phyloP scores from a whole-genome alignment of 345 rosid genomes.

The Syzygium jambos region DNA sequence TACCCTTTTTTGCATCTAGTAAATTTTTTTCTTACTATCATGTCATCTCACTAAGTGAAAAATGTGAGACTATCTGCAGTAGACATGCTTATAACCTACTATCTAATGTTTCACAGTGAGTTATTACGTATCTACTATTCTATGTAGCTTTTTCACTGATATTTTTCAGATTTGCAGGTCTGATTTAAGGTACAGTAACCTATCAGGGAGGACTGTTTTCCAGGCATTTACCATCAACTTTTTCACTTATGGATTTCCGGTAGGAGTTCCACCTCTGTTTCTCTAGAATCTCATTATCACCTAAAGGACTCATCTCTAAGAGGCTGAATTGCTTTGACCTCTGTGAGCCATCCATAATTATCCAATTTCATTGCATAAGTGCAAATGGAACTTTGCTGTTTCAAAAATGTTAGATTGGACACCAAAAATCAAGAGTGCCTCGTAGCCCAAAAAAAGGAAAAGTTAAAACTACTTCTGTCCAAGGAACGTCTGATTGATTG shows the following conservation, averaged over 20 bases:
- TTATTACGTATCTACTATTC: neutral
- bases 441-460: neutral
- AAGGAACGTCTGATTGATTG: neutral
- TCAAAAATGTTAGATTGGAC: neutral
- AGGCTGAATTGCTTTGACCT: neutral
- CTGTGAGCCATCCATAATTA: neutral
- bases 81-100: neutral
- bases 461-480: neutral
- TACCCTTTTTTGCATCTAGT: neutral
- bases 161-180: constrained; percentile 14
- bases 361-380: neutral
- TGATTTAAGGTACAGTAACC: constrained; percentile 19
- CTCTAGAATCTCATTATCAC: neutral
- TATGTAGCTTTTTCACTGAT: neutral
- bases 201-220: constrained; percentile 26
- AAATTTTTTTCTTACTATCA: neutral
- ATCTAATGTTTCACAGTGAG: neutral
- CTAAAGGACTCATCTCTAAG: neutral
- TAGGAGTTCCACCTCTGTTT: constrained; percentile 4
- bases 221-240: constrained; percentile 37
- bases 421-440: neutral
- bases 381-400: neutral
- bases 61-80: neutral
- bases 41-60: neutral
- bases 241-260: constrained; percentile 44